A percentile compares a stretch with the other conserved stretches of the same genome.
These are phyloP conservation scores for Exophiala oligosperma DNA, from an alignment of 2,329 filamentous ascomycete species.

Conservation along the genomic window DNA sequence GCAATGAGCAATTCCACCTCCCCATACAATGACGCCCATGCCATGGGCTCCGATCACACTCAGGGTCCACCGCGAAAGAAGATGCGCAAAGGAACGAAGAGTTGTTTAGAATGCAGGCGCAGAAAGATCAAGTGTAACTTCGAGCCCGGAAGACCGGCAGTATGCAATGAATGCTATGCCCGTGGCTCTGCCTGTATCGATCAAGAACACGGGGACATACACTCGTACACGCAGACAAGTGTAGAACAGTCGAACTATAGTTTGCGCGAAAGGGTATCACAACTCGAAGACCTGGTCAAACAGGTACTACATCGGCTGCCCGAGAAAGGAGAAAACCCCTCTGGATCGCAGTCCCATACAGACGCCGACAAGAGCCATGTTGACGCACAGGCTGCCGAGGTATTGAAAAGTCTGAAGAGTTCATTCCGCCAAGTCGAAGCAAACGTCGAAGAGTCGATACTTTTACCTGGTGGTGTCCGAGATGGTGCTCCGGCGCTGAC, in stretches of 20 bases:
- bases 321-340: slow-evolving; percentile 19
- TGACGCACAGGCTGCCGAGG: slow-evolving; percentile 31
- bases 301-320: slow-evolving; percentile 36
- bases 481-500: slow-evolving; percentile 39
- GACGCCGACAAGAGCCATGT: slow-evolving; percentile 21
- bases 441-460: slow-evolving; percentile 21
- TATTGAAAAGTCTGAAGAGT: slow-evolving; percentile 30
- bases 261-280: slow-evolving; percentile 39
- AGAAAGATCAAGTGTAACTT: slow-evolving; percentile 47
- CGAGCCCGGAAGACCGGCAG: slow-evolving; percentile 33
- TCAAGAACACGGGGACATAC: slow-evolving; percentile 38
- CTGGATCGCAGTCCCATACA: neutral
- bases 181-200: slow-evolving; percentile 41
- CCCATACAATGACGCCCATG: slow-evolving; percentile 20
- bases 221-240: slow-evolving; percentile 27
- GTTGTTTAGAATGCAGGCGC: slow-evolving; percentile 44
- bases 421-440: slow-evolving; percentile 15
- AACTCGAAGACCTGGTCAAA: slow-evolving; percentile 39
- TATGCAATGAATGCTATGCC: slow-evolving; percentile 44
- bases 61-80: slow-evolving; percentile 41
- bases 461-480: slow-evolving; percentile 31
- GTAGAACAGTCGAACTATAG: slow-evolving; percentile 35
- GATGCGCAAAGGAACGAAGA: slow-evolving; percentile 46
- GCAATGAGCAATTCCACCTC: slow-evolving; percentile 20
- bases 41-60: slow-evolving; percentile 26